Base-by-base conservation (phyloP, 1,284 basidiomycete genomes). In the Austroboletus niveus region DNA sequence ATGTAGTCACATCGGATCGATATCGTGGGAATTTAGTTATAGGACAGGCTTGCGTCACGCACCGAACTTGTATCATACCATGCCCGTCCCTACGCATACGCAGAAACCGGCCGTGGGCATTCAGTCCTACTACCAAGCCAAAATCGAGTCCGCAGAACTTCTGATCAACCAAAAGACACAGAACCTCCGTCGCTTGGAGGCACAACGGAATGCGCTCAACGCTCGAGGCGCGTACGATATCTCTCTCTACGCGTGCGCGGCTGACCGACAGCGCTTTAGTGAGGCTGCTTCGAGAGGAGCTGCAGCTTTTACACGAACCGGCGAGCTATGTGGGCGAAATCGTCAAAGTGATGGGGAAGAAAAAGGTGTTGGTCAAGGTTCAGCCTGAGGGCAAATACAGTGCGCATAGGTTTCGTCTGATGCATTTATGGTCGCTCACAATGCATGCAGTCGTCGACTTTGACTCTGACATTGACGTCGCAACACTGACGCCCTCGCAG, bases 361-460 rank as follows among this genome's bases (percentile, higher is more conserved):
- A 89, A 72, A 98, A 98, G 74, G 94, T 98, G 5, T 76, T 99
- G 41, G 96, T 99, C 61, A 99, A 99, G 72, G 94, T 99, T 8
- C 96, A 98, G 70, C 96, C 96, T 0, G 96, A 98, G 75, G 95
- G 95, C 54, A 98, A 98, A 82, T 98, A 98, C 75, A 94, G 93
- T 95, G 57, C 63, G 84, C 77, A 20, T 38, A 1, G 1, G 6
- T 8, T 1, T 4, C 29, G 11, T 48, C 30, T 41, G 24, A 9
- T 31, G 29, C 17, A 27, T 29, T 27, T 8, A n/a, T 22, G 2
- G 8, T 31, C 7, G 20, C 44, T 53, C 29, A 15, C 12, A n/a
- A 3, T 1, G 32, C 12, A 27, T 36, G 15, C 60, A 95, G 96
- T 98, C 55, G 96, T 98, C 55, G 95, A 98, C 73, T 80, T 98